Conservation (phyloP, 345 rosid genomes). For the Populus simonii region DNA sequence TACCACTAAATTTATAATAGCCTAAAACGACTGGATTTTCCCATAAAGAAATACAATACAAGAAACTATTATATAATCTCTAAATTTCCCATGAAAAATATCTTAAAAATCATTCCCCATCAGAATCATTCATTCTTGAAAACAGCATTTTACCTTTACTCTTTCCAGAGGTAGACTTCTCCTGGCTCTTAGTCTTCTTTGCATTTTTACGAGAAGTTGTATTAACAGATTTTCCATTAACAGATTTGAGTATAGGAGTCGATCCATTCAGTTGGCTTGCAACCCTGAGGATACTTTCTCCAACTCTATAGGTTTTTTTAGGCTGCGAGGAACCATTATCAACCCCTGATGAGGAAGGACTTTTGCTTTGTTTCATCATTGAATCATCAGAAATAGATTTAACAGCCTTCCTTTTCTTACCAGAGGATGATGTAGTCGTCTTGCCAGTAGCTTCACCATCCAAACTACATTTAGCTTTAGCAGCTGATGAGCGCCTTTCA, state of each 20-base stretch:
- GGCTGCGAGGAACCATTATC: constrained; percentile 25
- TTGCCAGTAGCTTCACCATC: constrained; percentile 17
- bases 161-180: constrained; percentile 24
- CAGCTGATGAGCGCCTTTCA: constrained; percentile 31
- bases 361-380: constrained; percentile 23
- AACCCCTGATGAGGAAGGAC: constrained; percentile 16
- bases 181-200: constrained; percentile 6
- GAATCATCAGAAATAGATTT: constrained; percentile 28
- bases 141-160: constrained; percentile 16
- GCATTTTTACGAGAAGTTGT: not conserved
- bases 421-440: constrained; percentile 19
- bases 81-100: not conserved
- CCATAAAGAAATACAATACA: not conserved
- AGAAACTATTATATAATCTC: not conserved
- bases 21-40: not conserved
- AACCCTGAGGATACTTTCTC: constrained; percentile 38
- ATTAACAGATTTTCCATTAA: constrained; percentile 14
- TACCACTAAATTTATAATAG: not conserved
- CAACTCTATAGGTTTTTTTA: constrained; percentile 37
- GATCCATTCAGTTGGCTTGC: constrained; percentile 27
- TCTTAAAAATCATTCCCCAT: not conserved
- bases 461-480: constrained; percentile 29
- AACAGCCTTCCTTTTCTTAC: constrained; percentile 43
- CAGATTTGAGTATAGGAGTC: constrained; percentile 20
- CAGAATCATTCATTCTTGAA: constrained; percentile 18